Base-by-base conservation (phyloP, 306 rosid genomes). In the Begonia peltatifolia region DNA sequence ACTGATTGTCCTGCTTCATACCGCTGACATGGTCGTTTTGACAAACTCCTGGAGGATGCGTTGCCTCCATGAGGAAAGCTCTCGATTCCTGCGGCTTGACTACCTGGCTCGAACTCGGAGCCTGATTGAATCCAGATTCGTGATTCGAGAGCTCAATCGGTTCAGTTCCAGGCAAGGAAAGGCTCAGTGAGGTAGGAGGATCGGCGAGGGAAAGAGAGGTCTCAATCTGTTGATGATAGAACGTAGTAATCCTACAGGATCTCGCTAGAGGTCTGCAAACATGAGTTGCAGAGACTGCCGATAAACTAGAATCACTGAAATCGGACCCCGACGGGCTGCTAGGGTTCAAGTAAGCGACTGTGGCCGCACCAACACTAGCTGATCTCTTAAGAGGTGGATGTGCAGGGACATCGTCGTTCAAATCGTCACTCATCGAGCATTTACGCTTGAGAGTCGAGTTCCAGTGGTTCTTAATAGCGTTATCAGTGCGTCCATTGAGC, bases 391-490 rank as follows among this genome's bases (percentile, higher is more conserved):
- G 78, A 14, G 84, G 87, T 13, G 57, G 85, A 12, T 41, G 66
- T 2, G 60, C 68, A 17, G 46, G 18, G 11, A 16, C 44, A 6
- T 70, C 83, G 20, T 60, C 65, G 57, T 47, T 12, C 25, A 60
- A 58, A 52, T 68, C 70, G 0, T 77, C 86, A 3, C 65, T 12
- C 47, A 69, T 15, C 42, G 38, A 30, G 73, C 71, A 69, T 73
- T 87, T 87, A 6, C 95, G 69, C 82, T 87, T 87, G 42, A 87
- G 93, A 0, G 93, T 80, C 9, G 95, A 87, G 61, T 87, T 87
- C 95, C 95, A 87, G 64, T 87, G 95, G 64, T 87, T 87, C 58
- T 87, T 87, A 1, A 87, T 78, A 15, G 94, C 79, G 83, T 87
- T 87, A 69, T 87, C 96, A 46, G 96, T 83, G 12, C 96, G 96